Evolutionary conservation across 2,329 filamentous ascomycete species (phyloP), one percentile per base, ranked within the genome.

Genomic region (Exophiala viscosa): DNA sequence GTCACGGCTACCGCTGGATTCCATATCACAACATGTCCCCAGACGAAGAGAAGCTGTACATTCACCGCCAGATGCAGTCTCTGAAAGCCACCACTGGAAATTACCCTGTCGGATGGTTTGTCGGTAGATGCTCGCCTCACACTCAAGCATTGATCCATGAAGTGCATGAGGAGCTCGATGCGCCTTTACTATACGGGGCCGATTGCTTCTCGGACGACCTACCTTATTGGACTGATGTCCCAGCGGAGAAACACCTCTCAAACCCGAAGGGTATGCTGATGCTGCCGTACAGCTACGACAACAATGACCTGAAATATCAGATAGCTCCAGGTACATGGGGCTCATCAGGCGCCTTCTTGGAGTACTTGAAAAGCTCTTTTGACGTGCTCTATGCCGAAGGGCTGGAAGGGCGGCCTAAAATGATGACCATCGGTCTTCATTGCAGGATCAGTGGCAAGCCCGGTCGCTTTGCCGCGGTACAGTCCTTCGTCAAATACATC

Each of bases 361-460:
- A 47, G 3, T 48, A 52, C 23, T 32, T 52, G 28, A 47, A 52
- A 20, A 43, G 28, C 15, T 74, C 77, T 0, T 81, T 81, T 47
- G 78, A 81, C 59, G 73, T 77, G 14, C 61, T 81, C 31, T 79
- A 80, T 52, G 75, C 75, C 28, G 77, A 80, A 55, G 77, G 76
- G 1, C 63, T 70, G 46, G 69, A 69, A 9, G 76, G 76, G 1
- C 40, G 23, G 20, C 76, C 76, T 3, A 79, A 78, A 66, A 81
- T 81, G 78, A 81, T 81, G 78, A 81, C 78, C 0, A 72, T 81
- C 18, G 76, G 74, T 1, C 62, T 81, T 20, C 78, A 81, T 61
- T 79, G 76, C 56, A 70, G 77, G 5, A 77, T 78, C 48, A 73
- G 77, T 33, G 79, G 78, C 1, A 72, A 76, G 32, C 78, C 78